Conservation (phyloP, 208 protist genomes). For the Acanthamoeba castellanii region DNA sequence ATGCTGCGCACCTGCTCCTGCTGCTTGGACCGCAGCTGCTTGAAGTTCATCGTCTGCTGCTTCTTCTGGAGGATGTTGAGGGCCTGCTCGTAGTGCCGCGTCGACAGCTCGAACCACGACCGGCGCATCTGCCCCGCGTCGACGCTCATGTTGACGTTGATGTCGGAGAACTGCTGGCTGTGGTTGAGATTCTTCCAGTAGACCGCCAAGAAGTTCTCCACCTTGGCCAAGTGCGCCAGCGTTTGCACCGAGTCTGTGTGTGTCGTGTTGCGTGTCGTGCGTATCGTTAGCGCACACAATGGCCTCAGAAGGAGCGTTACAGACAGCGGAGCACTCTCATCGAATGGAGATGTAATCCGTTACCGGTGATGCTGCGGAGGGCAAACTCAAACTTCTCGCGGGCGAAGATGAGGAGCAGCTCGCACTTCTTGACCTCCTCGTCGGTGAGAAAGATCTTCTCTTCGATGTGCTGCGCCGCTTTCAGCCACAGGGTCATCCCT, state of each 20-base stretch:
- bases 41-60: constrained; percentile 38
- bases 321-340: too few relatives aligned
- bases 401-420: constrained; percentile 61
- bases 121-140: constrained; percentile 19
- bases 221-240: constrained; percentile 50
- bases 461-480: constrained; percentile 14
- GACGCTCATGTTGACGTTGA: constrained; percentile 53
- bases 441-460: constrained; percentile 66
- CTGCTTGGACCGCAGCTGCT: constrained; percentile 11
- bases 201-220: constrained; percentile 66
- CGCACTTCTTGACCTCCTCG: constrained; percentile 71
- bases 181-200: constrained; percentile 67
- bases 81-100: constrained; percentile 65
- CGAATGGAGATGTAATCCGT: too few relatives aligned
- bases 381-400: constrained; percentile 71
- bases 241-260: constrained; percentile 62
- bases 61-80: constrained; percentile 74
- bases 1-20: constrained; percentile 24
- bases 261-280: not conserved
- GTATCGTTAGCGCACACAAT: too few relatives aligned
- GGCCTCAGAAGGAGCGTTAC: too few relatives aligned
- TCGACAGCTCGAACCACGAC: constrained; percentile 49
- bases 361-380: constrained; percentile 46
- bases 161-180: constrained; percentile 65
- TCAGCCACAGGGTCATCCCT: constrained; percentile 45